These are phyloP conservation scores for Fusarium phyllophilum DNA, from an alignment of 2,329 filamentous ascomycete species.

Conservation along the genomic window DNA sequence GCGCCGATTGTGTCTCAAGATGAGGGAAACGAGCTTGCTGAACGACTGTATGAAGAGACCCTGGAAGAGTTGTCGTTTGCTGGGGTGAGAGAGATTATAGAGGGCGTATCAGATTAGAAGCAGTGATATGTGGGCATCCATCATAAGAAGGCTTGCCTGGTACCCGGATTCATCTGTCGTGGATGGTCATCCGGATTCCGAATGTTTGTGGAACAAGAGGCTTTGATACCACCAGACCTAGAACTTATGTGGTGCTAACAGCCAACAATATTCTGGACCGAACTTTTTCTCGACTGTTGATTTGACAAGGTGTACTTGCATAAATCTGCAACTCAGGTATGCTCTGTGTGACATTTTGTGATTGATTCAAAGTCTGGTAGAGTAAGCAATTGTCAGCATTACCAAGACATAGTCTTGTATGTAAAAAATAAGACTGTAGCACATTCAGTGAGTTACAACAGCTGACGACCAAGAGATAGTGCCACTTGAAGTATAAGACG, in stretches of 20 bases:
- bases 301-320: not conserved
- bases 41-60: not conserved
- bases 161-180: not conserved
- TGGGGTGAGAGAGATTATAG: not conserved
- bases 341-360: not conserved
- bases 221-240: not conserved
- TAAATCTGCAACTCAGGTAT: accelerated
- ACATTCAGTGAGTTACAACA: not conserved
- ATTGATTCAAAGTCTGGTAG: not conserved
- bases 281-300: not conserved
- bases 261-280: not conserved
- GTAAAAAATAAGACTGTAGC: not conserved
- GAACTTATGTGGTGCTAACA: not conserved
- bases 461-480: not conserved
- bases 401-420: not conserved
- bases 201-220: not conserved
- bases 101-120: not conserved
- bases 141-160: not conserved
- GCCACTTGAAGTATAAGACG: not conserved
- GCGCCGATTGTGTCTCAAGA: not conserved
- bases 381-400: not conserved
- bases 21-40: not conserved
- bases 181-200: not conserved
- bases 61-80: not conserved
- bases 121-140: not conserved